Evolutionary conservation across 371 early-diverging fungal species (phyloP), one percentile per base, ranked within the genome.

Genomic region (Mucor mucedo): DNA sequence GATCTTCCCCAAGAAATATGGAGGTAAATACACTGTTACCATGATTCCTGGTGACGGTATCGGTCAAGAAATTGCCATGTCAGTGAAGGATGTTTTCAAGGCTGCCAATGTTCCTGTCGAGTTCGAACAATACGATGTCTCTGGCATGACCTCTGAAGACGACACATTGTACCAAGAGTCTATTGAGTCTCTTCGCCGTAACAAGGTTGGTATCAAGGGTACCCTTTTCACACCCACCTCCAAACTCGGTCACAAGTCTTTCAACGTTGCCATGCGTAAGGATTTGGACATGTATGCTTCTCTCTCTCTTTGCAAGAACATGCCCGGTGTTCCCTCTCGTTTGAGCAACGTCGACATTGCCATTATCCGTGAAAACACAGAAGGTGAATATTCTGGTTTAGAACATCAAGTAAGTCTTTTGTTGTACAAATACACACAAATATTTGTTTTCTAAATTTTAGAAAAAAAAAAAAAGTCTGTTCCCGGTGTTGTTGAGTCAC

Each of bases 281-380:
- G 96, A 97, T 63, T 81, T 98, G 58, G 98, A 98, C 76, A 93
- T 98, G 73, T 98, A 93, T 75, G 98, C 97, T 40, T 93, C 95
- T 39, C 82, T 95, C 44, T 89, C 93, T 39, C 80, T 93, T 58
- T 88, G 92, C 78, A 89, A 89, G 76, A 96, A 97, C 84, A 82
- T 95, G 39, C 91, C 91, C 33, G 91, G 93, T 59, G 82, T 87
- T 52, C 71, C 84, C 28, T 86, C 95, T 52, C 91, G 97, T 71
- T 93, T 95, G 82, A 83, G 90, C 68, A 82, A 91, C 69, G 95
- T 98, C 50, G 94, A 98, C 83, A 90, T 97, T 85, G 93, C 94
- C 66, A 95, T 98, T 65, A 96, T 98, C 72, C 93, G 98, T 84
- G 98, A 98, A 76, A 98, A 98, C 87, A 98, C 98, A 48, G 98